These are phyloP conservation scores for Pyrenochaeta sp. DNA, from an alignment of 2,329 filamentous ascomycete genomes.

Conservation along the genomic window DNA sequence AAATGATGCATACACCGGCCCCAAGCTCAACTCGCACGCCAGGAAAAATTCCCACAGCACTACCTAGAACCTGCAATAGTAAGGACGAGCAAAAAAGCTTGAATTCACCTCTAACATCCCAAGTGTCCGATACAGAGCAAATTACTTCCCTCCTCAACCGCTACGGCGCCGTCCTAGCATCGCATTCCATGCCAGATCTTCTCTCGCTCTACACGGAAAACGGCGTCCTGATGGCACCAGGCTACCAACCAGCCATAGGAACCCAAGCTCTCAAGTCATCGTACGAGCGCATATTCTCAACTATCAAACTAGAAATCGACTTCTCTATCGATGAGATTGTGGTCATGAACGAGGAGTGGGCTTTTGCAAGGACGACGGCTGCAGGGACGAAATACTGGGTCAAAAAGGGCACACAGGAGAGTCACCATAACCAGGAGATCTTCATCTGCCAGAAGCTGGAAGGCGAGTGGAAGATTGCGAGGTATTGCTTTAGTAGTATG, in stretches of 20 bases:
- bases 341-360: slow-evolving; percentile 9
- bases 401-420: slow-evolving; percentile 14
- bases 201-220: slow-evolving; percentile 15
- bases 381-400: slow-evolving; percentile 15
- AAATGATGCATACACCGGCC: not conserved
- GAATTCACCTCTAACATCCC: not conserved
- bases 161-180: slow-evolving; percentile 11
- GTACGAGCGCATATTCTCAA: slow-evolving; percentile 18
- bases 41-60: not conserved
- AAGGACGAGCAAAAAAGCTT: not conserved
- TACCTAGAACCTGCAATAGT: not conserved
- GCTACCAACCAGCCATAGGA: slow-evolving; percentile 3
- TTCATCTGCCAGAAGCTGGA: slow-evolving; percentile 8
- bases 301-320: slow-evolving; percentile 12
- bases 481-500: slow-evolving; percentile 17
- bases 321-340: slow-evolving; percentile 16
- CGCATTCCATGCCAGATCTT: slow-evolving; percentile 12
- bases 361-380: slow-evolving; percentile 16
- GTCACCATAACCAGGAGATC: slow-evolving; percentile 13
- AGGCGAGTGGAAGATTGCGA: slow-evolving; percentile 14
- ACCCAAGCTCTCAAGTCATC: slow-evolving; percentile 7
- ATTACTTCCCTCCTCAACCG: slow-evolving; percentile 11
- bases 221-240: slow-evolving; percentile 9
- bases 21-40: not conserved
- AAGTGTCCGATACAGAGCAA: slow-evolving; percentile 6